Percentiles rank a stretch among this genome's conserved stretches.
These are phyloP conservation scores for Phytophthora cactorum DNA, from an alignment of 352 stramenopile species.

Conservation along the genomic window DNA sequence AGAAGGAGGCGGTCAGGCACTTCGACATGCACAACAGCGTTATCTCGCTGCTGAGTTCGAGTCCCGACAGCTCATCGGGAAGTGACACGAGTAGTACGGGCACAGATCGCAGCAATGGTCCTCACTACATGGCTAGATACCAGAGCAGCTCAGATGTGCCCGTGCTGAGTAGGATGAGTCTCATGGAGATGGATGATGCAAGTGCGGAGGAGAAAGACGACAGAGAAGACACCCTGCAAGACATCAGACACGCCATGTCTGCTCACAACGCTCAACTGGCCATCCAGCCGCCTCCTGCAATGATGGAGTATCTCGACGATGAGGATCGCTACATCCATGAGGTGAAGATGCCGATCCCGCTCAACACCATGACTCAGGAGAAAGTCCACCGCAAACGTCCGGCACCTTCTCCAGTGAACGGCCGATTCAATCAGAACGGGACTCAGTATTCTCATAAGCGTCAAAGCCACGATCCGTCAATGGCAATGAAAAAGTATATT, in stretches of 20 bases:
- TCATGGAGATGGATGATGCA: conserved; percentile 34
- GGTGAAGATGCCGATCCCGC: conserved; percentile 34
- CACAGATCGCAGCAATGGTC: conserved; percentile 36
- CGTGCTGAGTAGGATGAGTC: conserved; percentile 46
- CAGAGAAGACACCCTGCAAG: conserved; percentile 8
- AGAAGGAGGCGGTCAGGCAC: conserved; percentile 26
- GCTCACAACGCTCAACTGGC: conserved; percentile 26
- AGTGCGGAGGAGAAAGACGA: conserved; percentile 17
- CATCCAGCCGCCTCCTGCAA: conserved; percentile 11
- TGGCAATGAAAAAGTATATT: conserved; percentile 23
- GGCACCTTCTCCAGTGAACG: conserved; percentile 41
- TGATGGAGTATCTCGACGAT: conserved; percentile 28
- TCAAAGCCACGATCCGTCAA: conserved; percentile 22
- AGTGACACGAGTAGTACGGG: conserved; percentile 45
- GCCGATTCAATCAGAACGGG: conserved; percentile 29
- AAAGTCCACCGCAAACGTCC: conserved; percentile 49
- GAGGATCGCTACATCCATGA: conserved; percentile 33
- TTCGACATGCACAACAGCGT: conserved; percentile 38
- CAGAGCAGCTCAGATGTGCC: conserved; percentile 22
- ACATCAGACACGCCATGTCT: conserved; percentile 3
- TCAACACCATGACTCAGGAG: conserved; percentile 59
- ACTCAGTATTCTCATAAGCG: conserved; percentile 47
- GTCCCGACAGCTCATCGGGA: conserved; percentile 24
- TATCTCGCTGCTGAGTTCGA: conserved; percentile 38
- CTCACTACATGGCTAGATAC: conserved; percentile 8